Evolutionary conservation across 306 rosid species (phyloP), one percentile per base, ranked within the genome.

Genomic region (Dicorynia guianensis): DNA sequence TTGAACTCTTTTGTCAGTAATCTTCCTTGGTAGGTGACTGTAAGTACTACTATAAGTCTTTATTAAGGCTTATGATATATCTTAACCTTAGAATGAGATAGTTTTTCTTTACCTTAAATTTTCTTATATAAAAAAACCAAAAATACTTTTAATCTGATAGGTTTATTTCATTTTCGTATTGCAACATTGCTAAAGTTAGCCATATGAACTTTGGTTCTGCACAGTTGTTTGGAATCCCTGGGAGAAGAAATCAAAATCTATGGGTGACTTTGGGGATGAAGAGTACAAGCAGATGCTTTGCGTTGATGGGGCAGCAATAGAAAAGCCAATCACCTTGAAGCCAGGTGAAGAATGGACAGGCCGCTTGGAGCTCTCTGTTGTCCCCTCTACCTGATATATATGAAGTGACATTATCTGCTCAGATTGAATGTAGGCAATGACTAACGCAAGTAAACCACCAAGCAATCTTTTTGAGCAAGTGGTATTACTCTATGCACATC

Each of bases 211-310:
- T 61, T 77, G 72, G 46, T 52, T 76, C 74, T 74, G 36, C 60
- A 20, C 72, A 95, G 97, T 84, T 86, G 97, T 95, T 18, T 92
- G 98, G 98, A 92, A 95, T 85, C 98, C 98, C 0, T 95, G 97
- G 98, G 96, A 87, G 62, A 94, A 78, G 83, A 90, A 86, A 46
- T 75, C 93, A 0, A 90, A 87, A 83, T 19, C 89, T 6, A 78
- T 90, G 6, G 77, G 9, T 0, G 99, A 92, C 86, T 83, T 92
- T 0, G 97, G 97, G 55, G 96, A 95, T 53, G 97, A 92, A 75
- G 99, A 95, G 78, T 92, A 92, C 85, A 89, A 89, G 76, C 89
- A 87, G 12, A 95, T 90, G 96, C 80, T 95, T 0, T 92, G 98
- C 11, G 89, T 95, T 40, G 94, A 94, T 67, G 93, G 91, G 19